Conservation (phyloP, 106 monocot species). For the Narthecium ossifragum region DNA sequence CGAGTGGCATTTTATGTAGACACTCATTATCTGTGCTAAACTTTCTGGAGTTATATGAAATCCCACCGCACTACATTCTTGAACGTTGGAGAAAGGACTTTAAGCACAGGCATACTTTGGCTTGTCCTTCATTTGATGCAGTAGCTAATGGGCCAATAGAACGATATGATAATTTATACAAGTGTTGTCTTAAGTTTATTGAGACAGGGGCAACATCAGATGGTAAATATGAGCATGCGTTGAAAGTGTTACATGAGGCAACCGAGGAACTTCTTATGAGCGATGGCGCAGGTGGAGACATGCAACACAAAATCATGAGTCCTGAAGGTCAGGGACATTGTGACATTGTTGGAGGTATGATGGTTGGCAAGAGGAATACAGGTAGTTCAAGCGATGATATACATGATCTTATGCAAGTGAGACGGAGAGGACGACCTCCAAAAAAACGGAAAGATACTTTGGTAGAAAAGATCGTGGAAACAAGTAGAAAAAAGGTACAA, state of each 20-base stretch:
- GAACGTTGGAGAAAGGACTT: slow-evolving; percentile 44
- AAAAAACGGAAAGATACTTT: slow-evolving; percentile 40
- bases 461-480: slow-evolving; percentile 31
- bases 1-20: slow-evolving; percentile 39
- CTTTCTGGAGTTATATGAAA: slow-evolving; percentile 44
- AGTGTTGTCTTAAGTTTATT: slow-evolving; percentile 29
- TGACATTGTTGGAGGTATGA: neutral
- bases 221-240: slow-evolving; percentile 26
- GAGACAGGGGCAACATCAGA: slow-evolving; percentile 31
- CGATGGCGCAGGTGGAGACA: slow-evolving; percentile 17
- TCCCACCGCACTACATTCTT: slow-evolving; percentile 33
- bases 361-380: slow-evolving; percentile 20
- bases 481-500: slow-evolving; percentile 36
- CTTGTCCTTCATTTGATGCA: slow-evolving; percentile 22
- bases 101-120: slow-evolving; percentile 19
- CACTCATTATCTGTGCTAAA: slow-evolving; percentile 40
- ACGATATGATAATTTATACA: slow-evolving; percentile 37
- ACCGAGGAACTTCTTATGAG: slow-evolving; percentile 29
- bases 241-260: slow-evolving; percentile 28
- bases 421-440: slow-evolving; percentile 22
- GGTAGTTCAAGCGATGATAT: slow-evolving; percentile 20
- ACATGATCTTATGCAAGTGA: slow-evolving; percentile 24
- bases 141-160: slow-evolving; percentile 25
- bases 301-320: slow-evolving; percentile 9
- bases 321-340: slow-evolving; percentile 1